phyloP scores from a whole-genome alignment of 2,329 filamentous ascomycete genomes.

The Monosporascus ibericus region DNA sequence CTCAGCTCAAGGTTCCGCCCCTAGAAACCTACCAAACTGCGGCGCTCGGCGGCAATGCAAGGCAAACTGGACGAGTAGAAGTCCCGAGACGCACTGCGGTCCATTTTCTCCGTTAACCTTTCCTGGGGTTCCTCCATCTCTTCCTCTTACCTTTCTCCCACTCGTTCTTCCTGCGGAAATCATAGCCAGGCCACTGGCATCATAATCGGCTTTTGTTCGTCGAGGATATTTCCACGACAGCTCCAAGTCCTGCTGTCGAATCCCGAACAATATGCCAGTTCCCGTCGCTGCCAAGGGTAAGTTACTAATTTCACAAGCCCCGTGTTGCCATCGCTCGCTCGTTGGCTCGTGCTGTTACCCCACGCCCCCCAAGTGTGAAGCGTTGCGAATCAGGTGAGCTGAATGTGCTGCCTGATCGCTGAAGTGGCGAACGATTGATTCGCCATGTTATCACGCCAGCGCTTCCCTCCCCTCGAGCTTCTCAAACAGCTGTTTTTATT shows the following conservation, averaged over 20 bases:
- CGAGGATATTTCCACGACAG: background rate
- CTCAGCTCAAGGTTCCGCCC: background rate
- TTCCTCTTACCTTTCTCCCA: background rate
- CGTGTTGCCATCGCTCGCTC: background rate
- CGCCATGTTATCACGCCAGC: conserved; percentile 16
- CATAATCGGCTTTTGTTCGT: too few species aligned
- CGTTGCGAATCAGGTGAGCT: conserved; percentile 14
- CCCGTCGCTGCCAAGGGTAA: conserved; percentile 33
- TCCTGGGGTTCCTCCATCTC: background rate
- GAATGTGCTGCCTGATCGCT: conserved; percentile 16
- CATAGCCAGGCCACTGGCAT: background rate
- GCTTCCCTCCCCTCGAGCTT: background rate
- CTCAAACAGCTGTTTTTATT: background rate
- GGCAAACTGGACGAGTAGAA: background rate
- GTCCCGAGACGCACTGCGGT: background rate
- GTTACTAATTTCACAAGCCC: conserved; percentile 7
- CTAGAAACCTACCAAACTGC: background rate
- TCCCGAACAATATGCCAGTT: conserved; percentile 26
- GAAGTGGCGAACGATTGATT: conserved; percentile 15
- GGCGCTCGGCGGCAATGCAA: background rate
- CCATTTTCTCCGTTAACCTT: background rate
- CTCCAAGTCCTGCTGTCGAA: conserved; percentile 1
- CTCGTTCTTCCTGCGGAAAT: background rate
- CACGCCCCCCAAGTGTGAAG: conserved; percentile 9
- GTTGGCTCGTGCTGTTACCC: conserved; percentile 8